Evolutionary conservation across 495 filamentous ascomycete species (phyloP).

Genomic region (Penicillium riverlandense): DNA sequence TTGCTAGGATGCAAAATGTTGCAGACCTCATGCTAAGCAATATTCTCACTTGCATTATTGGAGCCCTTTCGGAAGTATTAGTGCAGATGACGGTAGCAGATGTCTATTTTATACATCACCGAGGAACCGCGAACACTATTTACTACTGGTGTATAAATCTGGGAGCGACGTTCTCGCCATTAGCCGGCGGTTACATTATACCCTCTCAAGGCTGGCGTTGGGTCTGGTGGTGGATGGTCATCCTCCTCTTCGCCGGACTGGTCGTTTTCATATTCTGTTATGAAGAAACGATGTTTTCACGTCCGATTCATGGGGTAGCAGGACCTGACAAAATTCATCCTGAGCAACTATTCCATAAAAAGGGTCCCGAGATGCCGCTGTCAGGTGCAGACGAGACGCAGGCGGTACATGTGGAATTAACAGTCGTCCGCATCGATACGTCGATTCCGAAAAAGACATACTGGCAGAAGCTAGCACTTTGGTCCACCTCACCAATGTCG

Average conservation of each 20-base stretch:
- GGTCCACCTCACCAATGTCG: constrained; percentile 11
- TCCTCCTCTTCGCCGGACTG: constrained; percentile 26
- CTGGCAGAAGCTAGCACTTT: constrained; percentile 8
- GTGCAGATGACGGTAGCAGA: constrained; percentile 43
- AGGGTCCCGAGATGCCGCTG: neutral
- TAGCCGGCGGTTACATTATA: constrained; percentile 40
- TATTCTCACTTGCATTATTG: constrained; percentile 25
- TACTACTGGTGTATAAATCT: constrained; percentile 27
- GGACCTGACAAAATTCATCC: constrained; percentile 1
- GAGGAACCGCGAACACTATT: constrained; percentile 30
- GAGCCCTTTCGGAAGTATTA: constrained; percentile 31
- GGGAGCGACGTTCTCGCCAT: constrained; percentile 25
- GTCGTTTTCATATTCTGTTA: constrained; percentile 11
- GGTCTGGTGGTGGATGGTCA: constrained; percentile 44
- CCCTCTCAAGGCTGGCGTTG: constrained; percentile 40
- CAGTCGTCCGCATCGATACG: constrained; percentile 3
- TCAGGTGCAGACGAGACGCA: neutral
- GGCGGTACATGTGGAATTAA: neutral
- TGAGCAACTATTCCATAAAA: neutral
- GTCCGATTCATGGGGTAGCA: constrained; percentile 2
- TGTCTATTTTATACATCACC: constrained; percentile 42
- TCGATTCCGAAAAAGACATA: constrained; percentile 14
- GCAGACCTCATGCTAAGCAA: constrained; percentile 32
- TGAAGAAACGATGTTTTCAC: constrained; percentile 11
- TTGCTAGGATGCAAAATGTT: constrained; percentile 25